phyloP scores from a whole-genome alignment of 2,329 filamentous ascomycete species.

The Aureobasidium sp. region DNA sequence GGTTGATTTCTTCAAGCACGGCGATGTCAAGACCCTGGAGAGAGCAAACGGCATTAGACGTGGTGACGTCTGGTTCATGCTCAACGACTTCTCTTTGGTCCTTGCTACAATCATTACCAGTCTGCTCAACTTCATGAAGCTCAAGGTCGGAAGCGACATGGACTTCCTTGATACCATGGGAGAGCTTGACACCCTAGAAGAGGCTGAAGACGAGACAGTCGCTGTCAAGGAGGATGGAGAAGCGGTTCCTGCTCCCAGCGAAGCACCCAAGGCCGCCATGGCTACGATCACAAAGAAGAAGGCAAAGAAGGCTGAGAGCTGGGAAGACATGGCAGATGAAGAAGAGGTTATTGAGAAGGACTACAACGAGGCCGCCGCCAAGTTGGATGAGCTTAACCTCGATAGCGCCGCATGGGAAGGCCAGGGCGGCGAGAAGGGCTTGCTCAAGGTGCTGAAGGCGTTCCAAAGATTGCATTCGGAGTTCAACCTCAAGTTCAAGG shows the following conservation, averaged over 20 bases:
- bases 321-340: slow-evolving; percentile 34
- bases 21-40: slow-evolving; percentile 54
- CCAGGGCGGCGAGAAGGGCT: slow-evolving; percentile 38
- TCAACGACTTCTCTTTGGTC: slow-evolving; percentile 59
- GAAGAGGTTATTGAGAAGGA: slow-evolving; percentile 29
- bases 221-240: slow-evolving; percentile 24
- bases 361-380: slow-evolving; percentile 22
- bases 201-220: slow-evolving; percentile 36
- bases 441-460: slow-evolving; percentile 52
- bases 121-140: slow-evolving; percentile 51
- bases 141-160: slow-evolving; percentile 38
- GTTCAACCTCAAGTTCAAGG: slow-evolving; percentile 59
- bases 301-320: slow-evolving; percentile 37
- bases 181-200: slow-evolving; percentile 45
- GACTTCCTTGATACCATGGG: slow-evolving; percentile 48
- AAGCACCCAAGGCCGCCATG: slow-evolving; percentile 23
- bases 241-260: slow-evolving; percentile 24
- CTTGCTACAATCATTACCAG: slow-evolving; percentile 66
- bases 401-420: slow-evolving; percentile 30
- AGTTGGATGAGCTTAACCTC: slow-evolving; percentile 20
- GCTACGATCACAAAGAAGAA: slow-evolving; percentile 28
- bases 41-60: slow-evolving; percentile 59
- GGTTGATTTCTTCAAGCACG: slow-evolving; percentile 72
- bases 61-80: slow-evolving; percentile 63
- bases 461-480: slow-evolving; percentile 52